Conservation (phyloP, 768 basidiomycete species). For the Cyclocybe aegerita region DNA sequence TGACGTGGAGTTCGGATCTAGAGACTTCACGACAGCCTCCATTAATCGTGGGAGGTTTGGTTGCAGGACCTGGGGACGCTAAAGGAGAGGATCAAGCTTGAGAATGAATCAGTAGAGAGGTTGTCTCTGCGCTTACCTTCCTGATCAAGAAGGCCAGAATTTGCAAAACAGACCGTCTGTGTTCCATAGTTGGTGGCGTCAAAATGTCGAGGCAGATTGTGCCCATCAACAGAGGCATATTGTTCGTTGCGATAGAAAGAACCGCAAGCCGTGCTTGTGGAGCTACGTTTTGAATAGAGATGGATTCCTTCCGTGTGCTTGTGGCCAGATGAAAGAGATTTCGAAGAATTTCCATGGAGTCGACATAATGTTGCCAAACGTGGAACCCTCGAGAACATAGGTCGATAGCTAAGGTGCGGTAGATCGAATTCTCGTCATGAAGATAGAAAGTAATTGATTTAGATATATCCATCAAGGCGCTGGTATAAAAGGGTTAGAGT, state of each 20-base stretch:
- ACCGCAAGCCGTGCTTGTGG: slow-evolving; percentile 83
- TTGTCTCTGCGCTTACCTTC: slow-evolving; percentile 51
- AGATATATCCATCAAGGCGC: slow-evolving; percentile 80
- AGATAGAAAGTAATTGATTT: slow-evolving; percentile 80
- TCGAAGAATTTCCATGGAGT: slow-evolving; percentile 85
- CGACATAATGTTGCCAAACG: slow-evolving; percentile 93
- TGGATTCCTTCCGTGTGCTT: slow-evolving; percentile 64
- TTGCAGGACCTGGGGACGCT: slow-evolving; percentile 86
- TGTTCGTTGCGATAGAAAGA: slow-evolving; percentile 77
- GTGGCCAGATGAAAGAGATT: slow-evolving; percentile 83
- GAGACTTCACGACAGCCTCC: slow-evolving; percentile 94
- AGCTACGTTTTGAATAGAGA: slow-evolving; percentile 65
- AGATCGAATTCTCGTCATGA: slow-evolving; percentile 64
- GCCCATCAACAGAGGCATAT: slow-evolving; percentile 92
- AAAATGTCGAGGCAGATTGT: slow-evolving; percentile 90
- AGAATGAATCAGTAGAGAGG: neutral
- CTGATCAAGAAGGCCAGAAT: slow-evolving; percentile 91
- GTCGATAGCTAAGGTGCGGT: slow-evolving; percentile 80
- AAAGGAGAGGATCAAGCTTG: neutral
- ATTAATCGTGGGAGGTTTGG: slow-evolving; percentile 81
- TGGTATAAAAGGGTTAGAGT: slow-evolving; percentile 26
- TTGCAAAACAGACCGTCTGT: slow-evolving; percentile 88
- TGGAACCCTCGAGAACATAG: slow-evolving; percentile 89
- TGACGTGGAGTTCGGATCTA: slow-evolving; percentile 84
- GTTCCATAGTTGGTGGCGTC: slow-evolving; percentile 68